A percentile compares a stretch with the other conserved stretches of the same genome.
Evolutionary conservation across 1,139 yeast genomes (phyloP).

Genomic region (Petasospora rhodanensis): DNA sequence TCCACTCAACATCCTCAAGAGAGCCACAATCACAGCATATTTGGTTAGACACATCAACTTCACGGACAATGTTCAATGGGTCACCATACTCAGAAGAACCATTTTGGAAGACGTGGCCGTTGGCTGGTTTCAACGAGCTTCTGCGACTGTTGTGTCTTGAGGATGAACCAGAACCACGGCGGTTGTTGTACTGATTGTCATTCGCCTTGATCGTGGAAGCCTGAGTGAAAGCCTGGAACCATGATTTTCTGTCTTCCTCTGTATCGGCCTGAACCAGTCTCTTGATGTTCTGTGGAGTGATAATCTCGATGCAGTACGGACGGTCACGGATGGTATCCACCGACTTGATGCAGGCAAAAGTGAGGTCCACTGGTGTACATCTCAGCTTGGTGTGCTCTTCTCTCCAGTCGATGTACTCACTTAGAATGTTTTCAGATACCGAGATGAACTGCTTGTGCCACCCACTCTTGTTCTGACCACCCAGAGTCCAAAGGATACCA

Average conservation of each 20-base stretch:
- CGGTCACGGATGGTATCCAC: conserved; percentile 37
- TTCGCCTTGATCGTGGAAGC: conserved; percentile 19
- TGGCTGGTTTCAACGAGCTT: neutral
- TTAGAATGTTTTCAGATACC: conserved; percentile 57
- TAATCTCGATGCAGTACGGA: conserved; percentile 67
- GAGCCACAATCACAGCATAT: conserved; percentile 79
- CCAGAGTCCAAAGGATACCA: conserved; percentile 63
- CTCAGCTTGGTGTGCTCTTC: conserved; percentile 55
- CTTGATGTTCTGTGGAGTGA: conserved; percentile 64
- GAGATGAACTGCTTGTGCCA: conserved; percentile 95
- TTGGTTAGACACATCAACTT: conserved; percentile 51
- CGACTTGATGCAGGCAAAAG: conserved; percentile 62
- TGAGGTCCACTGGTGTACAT: conserved; percentile 67
- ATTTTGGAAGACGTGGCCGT: neutral
- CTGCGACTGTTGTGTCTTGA: no score
- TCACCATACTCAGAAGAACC: no score
- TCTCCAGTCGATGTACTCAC: conserved; percentile 81
- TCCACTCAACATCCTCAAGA: conserved; percentile 73
- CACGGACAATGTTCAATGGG: conserved; percentile 34
- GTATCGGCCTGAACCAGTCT: conserved; percentile 76
- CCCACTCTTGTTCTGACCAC: conserved; percentile 71
- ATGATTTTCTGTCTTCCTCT: conserved; percentile 60
- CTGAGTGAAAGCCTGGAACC: conserved; percentile 51
- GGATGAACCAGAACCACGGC: neutral
- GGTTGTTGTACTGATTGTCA: conserved; percentile 10